phyloP scores from a whole-genome alignment of 352 stramenopile species.

The Hyaloperonospora brassicae region DNA sequence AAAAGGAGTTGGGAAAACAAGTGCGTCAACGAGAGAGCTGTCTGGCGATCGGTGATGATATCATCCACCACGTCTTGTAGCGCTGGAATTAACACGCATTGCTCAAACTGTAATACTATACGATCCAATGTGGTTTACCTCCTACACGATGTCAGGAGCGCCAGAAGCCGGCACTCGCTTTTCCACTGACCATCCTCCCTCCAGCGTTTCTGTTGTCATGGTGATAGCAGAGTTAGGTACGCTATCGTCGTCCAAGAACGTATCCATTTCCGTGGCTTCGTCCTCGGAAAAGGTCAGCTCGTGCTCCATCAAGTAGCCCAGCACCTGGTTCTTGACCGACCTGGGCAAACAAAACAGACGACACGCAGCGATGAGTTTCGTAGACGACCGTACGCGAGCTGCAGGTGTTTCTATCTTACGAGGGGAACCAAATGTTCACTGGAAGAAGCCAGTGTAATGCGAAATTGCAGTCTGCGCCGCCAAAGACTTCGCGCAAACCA shows the following conservation, averaged over 20 bases:
- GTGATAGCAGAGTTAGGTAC: conserved; percentile 23
- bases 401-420: conserved; percentile 29
- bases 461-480: conserved; percentile 48
- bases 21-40: too few species aligned
- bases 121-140: conserved; percentile 10
- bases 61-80: background rate
- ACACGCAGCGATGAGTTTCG: conserved; percentile 3
- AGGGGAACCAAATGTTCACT: conserved; percentile 82
- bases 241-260: conserved; percentile 52
- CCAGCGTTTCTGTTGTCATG: conserved; percentile 63
- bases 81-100: background rate
- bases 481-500: conserved; percentile 79
- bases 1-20: too few species aligned
- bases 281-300: conserved; percentile 59
- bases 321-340: conserved; percentile 73
- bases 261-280: conserved; percentile 66
- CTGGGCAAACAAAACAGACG: conserved; percentile 19
- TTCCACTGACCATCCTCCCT: conserved; percentile 81
- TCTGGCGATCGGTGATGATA: too few species aligned
- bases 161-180: conserved; percentile 56
- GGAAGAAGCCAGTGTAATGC: conserved; percentile 72
- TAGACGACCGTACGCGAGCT: background rate
- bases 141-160: conserved; percentile 44
- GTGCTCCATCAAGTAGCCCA: conserved; percentile 78
- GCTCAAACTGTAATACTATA: conserved; percentile 20